Evolutionary conservation across 148 eudicot species (phyloP).

Genomic region (Persicaria maculosa): DNA sequence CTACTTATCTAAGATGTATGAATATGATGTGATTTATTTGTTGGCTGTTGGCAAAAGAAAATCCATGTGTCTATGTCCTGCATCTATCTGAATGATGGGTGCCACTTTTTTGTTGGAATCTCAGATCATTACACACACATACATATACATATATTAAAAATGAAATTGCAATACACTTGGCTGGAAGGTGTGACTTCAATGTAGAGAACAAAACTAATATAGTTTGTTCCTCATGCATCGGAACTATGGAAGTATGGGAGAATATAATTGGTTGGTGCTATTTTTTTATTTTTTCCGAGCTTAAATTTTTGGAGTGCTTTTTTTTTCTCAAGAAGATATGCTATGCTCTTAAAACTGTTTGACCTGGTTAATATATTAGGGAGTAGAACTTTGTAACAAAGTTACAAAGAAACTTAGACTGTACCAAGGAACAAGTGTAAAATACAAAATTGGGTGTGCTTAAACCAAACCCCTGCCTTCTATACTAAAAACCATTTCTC

Average conservation of each 20-base stretch:
- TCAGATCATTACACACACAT: neutral
- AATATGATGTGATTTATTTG: neutral
- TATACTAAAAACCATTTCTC: too few relatives aligned
- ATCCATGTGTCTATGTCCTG: neutral
- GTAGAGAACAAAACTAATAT: neutral
- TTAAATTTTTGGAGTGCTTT: too few relatives aligned
- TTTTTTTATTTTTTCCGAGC: neutral
- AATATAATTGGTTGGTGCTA: neutral
- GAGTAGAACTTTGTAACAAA: too few relatives aligned
- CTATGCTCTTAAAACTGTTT: too few relatives aligned
- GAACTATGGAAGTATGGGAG: neutral
- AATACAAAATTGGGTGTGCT: too few relatives aligned
- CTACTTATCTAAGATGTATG: neutral
- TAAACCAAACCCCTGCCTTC: too few relatives aligned
- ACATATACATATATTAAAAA: neutral
- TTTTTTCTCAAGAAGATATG: too few relatives aligned
- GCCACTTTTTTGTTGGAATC: constrained; percentile 3
- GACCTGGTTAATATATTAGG: too few relatives aligned
- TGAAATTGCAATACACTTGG: neutral
- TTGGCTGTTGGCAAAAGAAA: neutral
- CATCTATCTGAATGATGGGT: neutral
- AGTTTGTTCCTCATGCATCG: neutral
- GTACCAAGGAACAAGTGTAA: too few relatives aligned
- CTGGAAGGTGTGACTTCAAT: neutral
- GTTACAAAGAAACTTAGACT: too few relatives aligned